Evolutionary conservation across 164 flowering plant genomes (phyloP).

Genomic region (Vitis cinerea): DNA sequence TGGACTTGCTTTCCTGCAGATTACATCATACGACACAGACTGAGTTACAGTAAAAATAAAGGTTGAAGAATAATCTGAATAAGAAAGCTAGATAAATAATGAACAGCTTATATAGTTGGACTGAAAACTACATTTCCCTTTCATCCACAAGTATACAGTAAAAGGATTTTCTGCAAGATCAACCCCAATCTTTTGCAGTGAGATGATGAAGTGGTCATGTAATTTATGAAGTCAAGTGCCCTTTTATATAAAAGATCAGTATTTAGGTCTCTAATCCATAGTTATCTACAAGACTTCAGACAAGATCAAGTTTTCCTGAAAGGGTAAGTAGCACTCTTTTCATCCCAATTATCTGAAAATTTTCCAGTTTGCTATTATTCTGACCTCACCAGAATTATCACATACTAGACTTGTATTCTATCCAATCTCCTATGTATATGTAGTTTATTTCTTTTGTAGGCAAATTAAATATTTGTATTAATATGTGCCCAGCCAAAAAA

Average conservation of each 20-base stretch:
- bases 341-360: too few relatives aligned
- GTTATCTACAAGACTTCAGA: too few relatives aligned
- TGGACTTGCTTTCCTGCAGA: constrained; percentile 83
- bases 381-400: too few relatives aligned
- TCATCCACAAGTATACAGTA: neutral
- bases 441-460: too few relatives aligned
- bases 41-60: neutral
- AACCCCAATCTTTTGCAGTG: neutral
- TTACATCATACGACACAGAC: neutral
- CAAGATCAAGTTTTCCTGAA: too few relatives aligned
- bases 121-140: neutral
- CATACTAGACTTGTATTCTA: too few relatives aligned
- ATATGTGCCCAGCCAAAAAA: too few relatives aligned
- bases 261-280: too few relatives aligned
- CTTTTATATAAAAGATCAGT: neutral
- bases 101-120: neutral
- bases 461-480: too few relatives aligned
- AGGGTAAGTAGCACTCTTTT: too few relatives aligned
- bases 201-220: neutral
- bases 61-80: neutral
- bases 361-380: too few relatives aligned
- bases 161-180: neutral
- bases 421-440: too few relatives aligned
- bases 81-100: neutral
- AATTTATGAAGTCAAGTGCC: neutral